Conservation (phyloP, 2,329 filamentous ascomycete genomes). For the Lasiodiplodia citricola region DNA sequence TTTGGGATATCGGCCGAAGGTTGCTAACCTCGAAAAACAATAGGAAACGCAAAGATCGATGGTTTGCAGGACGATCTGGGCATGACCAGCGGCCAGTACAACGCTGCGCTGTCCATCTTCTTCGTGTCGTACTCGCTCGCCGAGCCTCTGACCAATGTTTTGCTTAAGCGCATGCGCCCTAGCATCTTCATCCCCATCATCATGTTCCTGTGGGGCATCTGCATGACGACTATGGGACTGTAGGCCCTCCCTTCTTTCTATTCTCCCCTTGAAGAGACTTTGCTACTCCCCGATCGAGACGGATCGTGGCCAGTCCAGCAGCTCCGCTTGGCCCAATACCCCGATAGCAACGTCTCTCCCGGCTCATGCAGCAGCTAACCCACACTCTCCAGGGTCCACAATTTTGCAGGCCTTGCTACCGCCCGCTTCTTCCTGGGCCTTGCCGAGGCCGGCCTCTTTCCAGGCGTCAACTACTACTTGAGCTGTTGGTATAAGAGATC, state of each 20-base stretch:
- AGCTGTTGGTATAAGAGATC: constrained; percentile 82
- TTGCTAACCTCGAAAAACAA: neutral
- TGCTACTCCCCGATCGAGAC: neutral
- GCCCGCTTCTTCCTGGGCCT: constrained; percentile 69
- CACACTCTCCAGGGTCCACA: neutral
- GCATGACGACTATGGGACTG: constrained; percentile 73
- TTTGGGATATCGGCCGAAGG: neutral
- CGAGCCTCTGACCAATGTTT: constrained; percentile 77
- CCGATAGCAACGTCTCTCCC: neutral
- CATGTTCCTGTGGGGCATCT: constrained; percentile 74
- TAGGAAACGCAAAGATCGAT: constrained; percentile 69
- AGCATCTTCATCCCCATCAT: constrained; percentile 82
- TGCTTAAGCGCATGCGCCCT: constrained; percentile 77
- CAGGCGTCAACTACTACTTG: constrained; percentile 75
- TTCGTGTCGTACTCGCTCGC: constrained; percentile 85
- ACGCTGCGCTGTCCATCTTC: constrained; percentile 78
- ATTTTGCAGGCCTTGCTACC: constrained; percentile 34
- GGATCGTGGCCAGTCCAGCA: neutral
- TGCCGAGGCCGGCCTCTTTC: constrained; percentile 71
- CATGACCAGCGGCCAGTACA: constrained; percentile 71
- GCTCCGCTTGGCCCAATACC: neutral
- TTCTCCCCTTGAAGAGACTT: neutral
- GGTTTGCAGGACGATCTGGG: constrained; percentile 63
- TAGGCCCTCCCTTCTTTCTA: constrained; percentile 41
- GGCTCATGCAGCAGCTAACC: neutral